These are phyloP conservation scores for Elongisporangium prolatum DNA, from an alignment of 352 stramenopile genomes.

Conservation along the genomic window DNA sequence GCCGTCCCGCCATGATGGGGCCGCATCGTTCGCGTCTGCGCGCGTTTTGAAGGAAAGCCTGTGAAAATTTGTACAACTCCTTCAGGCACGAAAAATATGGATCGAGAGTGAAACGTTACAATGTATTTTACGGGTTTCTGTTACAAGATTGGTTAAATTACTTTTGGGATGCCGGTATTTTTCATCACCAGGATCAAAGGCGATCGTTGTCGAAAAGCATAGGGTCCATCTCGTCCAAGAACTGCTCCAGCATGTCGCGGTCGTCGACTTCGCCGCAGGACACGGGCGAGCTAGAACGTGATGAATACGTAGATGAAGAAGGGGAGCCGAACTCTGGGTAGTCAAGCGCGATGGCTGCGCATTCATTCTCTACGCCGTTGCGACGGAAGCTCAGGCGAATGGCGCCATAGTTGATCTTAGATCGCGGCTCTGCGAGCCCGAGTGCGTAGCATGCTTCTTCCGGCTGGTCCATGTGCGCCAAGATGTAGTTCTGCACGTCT, in stretches of 20 bases:
- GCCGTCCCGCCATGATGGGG: slow-evolving; percentile 14
- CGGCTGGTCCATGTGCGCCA: slow-evolving; percentile 31
- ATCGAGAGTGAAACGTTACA: background rate
- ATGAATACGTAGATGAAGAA: background rate
- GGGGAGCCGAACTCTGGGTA: background rate
- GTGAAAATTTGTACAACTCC: background rate
- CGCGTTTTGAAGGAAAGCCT: background rate
- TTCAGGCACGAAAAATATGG: background rate
- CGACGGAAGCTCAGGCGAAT: slow-evolving; percentile 1
- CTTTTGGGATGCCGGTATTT: background rate
- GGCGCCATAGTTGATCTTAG: slow-evolving; percentile 8
- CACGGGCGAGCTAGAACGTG: background rate
- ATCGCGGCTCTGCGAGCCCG: slow-evolving; percentile 44
- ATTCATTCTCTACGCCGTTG: background rate
- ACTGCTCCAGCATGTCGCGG: slow-evolving; percentile 31
- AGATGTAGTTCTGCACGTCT: slow-evolving; percentile 45
- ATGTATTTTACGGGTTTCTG: background rate
- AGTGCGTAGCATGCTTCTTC: slow-evolving; percentile 26
- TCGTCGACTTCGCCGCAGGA: background rate
- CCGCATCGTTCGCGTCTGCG: background rate
- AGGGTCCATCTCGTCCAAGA: slow-evolving; percentile 51
- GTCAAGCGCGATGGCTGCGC: background rate
- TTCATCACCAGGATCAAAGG: background rate
- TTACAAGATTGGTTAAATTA: background rate
- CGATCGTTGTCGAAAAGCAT: slow-evolving; percentile 24